Conservation (phyloP, 2,329 filamentous ascomycete genomes). For the Ceratocystis destructans region DNA sequence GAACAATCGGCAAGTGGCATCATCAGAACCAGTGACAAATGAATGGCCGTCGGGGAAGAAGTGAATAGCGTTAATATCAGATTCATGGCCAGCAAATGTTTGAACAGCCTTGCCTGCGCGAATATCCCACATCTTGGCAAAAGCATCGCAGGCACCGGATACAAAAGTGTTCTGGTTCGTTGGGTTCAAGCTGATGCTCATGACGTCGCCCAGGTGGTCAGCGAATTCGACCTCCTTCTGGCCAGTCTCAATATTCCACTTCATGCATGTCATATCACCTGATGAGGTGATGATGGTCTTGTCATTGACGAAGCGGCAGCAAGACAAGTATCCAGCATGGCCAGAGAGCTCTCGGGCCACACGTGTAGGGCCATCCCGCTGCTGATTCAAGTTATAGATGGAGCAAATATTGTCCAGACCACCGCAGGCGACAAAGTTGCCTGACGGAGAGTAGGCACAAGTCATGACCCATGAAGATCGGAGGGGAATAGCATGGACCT, state of each 20-base stretch:
- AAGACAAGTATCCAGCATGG: conserved; percentile 92
- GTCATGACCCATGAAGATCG: conserved; percentile 99
- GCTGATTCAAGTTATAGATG: conserved; percentile 95
- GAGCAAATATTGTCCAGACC: conserved; percentile 99
- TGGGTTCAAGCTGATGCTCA: conserved; percentile 99
- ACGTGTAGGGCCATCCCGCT: conserved; percentile 87
- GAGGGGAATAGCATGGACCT: conserved; percentile 94
- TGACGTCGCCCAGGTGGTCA: conserved; percentile 95
- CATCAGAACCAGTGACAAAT: conserved; percentile 94
- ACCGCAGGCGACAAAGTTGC: conserved; percentile 96
- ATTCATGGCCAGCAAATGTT: conserved; percentile 96
- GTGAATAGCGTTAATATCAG: conserved; percentile 98
- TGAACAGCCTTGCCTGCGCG: conserved; percentile 95
- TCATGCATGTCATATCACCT: conserved; percentile 99
- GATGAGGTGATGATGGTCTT: conserved; percentile 95
- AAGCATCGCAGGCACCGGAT: conserved; percentile 96
- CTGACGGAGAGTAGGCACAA: conserved; percentile 94
- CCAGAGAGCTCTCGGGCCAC: conserved; percentile 92
- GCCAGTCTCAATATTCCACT: conserved; percentile 98
- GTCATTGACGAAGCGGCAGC: conserved; percentile 98
- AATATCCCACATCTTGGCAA: conserved; percentile 98
- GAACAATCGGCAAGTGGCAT: conserved; percentile 92
- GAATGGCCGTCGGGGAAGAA: conserved; percentile 99
- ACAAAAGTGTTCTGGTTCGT: conserved; percentile 99
- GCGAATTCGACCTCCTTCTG: conserved; percentile 96